phyloP scores from a whole-genome alignment of 371 early-diverging fungal genomes.

The Mucor piriformis region DNA sequence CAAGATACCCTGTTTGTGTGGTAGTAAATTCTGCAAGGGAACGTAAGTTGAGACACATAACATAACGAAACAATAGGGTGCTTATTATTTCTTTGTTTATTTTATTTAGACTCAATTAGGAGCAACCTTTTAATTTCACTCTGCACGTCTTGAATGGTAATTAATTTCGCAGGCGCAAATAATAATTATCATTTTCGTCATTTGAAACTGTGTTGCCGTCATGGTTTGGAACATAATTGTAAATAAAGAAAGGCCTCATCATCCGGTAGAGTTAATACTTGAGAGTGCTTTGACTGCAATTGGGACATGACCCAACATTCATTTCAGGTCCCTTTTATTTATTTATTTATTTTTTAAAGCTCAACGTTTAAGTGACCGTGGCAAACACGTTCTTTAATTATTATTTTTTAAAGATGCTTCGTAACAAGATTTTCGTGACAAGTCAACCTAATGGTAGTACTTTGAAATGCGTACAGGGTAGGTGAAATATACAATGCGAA shows the following conservation, averaged over 20 bases:
- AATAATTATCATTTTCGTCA: neutral
- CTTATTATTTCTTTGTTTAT: neutral
- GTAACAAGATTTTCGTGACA: conserved; percentile 64
- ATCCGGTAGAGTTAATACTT: too few species aligned
- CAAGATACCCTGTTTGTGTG: conserved; percentile 96
- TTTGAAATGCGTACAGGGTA: conserved; percentile 59
- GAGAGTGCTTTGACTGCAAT: too few species aligned
- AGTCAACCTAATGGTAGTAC: conserved; percentile 52
- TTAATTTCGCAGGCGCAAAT: conserved; percentile 9
- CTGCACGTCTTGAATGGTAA: neutral
- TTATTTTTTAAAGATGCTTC: conserved; percentile 13
- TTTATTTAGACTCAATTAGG: conserved; percentile 9
- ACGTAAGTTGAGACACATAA: conserved; percentile 45
- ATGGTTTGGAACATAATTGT: too few species aligned
- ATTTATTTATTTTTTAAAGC: too few species aligned
- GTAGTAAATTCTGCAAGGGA: conserved; percentile 81
- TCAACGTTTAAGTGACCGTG: too few species aligned
- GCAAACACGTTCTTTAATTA: too few species aligned
- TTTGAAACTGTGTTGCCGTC: too few species aligned
- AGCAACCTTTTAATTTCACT: neutral
- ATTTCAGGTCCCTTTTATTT: too few species aligned
- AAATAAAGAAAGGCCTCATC: too few species aligned
- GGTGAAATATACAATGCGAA: neutral
- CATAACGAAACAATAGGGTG: neutral
- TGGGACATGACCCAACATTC: too few species aligned